These are phyloP conservation scores for Alopecurus myosuroides DNA, from an alignment of 176 grass and related monocot species.

Conservation along the genomic window DNA sequence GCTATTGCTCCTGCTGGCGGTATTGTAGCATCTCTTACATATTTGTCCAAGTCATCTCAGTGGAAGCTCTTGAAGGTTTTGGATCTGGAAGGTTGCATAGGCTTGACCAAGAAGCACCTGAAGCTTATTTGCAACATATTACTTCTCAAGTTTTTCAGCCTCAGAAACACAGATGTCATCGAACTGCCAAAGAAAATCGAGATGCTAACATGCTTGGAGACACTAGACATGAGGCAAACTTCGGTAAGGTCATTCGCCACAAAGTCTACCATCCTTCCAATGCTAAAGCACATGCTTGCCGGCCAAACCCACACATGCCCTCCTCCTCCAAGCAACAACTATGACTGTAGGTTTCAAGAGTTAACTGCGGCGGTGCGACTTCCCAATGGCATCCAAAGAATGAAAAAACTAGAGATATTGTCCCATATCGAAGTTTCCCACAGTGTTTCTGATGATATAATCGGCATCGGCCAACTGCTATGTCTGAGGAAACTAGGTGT, in stretches of 20 bases:
- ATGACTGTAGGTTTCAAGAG: neutral
- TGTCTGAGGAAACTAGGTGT: neutral
- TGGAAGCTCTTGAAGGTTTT: slow-evolving; percentile 11
- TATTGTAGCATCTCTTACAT: neutral
- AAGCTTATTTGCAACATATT: slow-evolving; percentile 24
- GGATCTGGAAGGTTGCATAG: slow-evolving; percentile 21
- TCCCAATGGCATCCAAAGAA: neutral
- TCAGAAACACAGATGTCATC: neutral
- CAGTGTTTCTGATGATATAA: neutral
- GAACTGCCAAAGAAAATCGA: neutral
- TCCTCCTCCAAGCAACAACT: neutral
- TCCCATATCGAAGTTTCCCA: neutral
- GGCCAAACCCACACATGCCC: neutral
- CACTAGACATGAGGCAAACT: slow-evolving; percentile 27
- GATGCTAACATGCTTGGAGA: neutral
- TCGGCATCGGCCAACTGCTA: neutral
- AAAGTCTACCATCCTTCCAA: neutral
- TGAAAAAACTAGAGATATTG: neutral
- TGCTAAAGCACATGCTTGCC: slow-evolving; percentile 20
- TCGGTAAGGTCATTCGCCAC: neutral
- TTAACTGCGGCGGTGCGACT: neutral
- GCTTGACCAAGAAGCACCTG: neutral
- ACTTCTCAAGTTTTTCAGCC: neutral
- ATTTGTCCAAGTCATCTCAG: neutral
- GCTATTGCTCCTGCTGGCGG: too few relatives aligned